Evolutionary conservation across 2,329 filamentous ascomycete genomes (phyloP), one percentile per base, ranked within the genome.

Genomic region (Didymella lethalis): DNA sequence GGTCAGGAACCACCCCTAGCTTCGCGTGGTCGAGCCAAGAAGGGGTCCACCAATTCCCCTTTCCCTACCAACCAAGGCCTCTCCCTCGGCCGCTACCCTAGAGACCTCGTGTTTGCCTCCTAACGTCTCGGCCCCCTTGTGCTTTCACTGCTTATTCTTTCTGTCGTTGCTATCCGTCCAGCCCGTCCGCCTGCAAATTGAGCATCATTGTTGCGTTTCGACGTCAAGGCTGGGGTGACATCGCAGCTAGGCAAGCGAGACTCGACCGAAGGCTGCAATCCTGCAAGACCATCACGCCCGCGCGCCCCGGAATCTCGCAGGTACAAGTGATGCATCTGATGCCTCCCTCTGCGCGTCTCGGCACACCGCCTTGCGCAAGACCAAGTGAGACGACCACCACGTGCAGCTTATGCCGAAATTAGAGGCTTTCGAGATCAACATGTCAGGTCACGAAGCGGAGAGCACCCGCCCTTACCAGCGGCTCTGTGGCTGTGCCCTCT

Each of bases 391-490:
- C 48, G 38, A 51, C n/a, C 54, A 63, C 71, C 72, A 73, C 72
- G 73, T 72, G 73, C 72, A 64, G 62, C 62, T 47, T 47, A 47
- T 56, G 56, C 61, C 61, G 67, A 69, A 68, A 71, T 70, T 64
- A 64, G 59, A 52, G 59, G 65, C 61, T 61, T 64, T 65, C 59
- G 57, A 66, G 61, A 65, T 64, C 66, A 65, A 68, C 52, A 71
- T 61, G 64, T 64, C 62, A 54, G 51, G 66, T 70, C 70, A 70
- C 67, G 67, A 59, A 60, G 61, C 55, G 64, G 57, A 57, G 59
- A 54, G 51, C 46, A 58, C 58, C 47, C 41, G 49, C 48, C 47
- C 52, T 59, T 56, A 40, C 54, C 48, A 52, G 61, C 32, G 36
- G 45, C 23, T 48, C 16, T 60, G 57, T 60, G 57, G 57, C 57